Evolutionary conservation across 2,329 filamentous ascomycete genomes (phyloP), one percentile per base, ranked within the genome.

Genomic region (Sporothrix protearum): DNA sequence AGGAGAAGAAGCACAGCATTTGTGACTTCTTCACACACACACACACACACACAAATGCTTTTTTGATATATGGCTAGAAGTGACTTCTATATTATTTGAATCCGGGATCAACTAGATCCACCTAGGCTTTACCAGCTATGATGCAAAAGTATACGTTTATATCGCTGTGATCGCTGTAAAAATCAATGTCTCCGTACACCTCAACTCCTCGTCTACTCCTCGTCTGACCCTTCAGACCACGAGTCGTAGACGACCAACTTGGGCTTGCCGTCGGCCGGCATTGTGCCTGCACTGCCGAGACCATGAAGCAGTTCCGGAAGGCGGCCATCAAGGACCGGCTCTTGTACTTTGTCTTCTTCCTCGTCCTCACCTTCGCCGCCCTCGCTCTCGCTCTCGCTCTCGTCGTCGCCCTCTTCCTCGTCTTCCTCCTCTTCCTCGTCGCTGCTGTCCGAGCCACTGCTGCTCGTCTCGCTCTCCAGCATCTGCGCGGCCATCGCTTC

Each of bases 171-270:
- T n/a, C n/a, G n/a, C n/a, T n/a, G 39, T 3, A 5, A 28, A 47
- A 47, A 47, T 30, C 9, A 55, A 14, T 53, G 7, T 25, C 7
- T 47, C 14, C 63, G 22, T 9, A 30, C 53, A 30, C 28, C 9
- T 8, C 33, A 9, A 14, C 30, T 28, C 14, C 12, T 30, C n/a
- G n/a, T n/a, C 12, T 39, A 71, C 70, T 72, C 73, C 3, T 71
- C 68, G 19, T 59, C 73, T 0, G 73, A 75, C 2, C 70, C 75
- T 59, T 76, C 75, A 1, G 75, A 76, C 74, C 74, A 76, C 10
- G 75, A 76, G 28, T 75, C 75, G 69, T 76, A 76, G 28, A 75
- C 75, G 39, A 76, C 75, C 45, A 76, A 69, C 12, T 73, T 73
- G 9, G 36, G 19, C 39, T 59, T 55, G 28, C 59, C 53, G 3